Percentiles rank a stretch among this genome's conserved stretches.
phyloP scores from a whole-genome alignment of 2,329 filamentous ascomycete genomes.

The Raffaelea albimanens region DNA sequence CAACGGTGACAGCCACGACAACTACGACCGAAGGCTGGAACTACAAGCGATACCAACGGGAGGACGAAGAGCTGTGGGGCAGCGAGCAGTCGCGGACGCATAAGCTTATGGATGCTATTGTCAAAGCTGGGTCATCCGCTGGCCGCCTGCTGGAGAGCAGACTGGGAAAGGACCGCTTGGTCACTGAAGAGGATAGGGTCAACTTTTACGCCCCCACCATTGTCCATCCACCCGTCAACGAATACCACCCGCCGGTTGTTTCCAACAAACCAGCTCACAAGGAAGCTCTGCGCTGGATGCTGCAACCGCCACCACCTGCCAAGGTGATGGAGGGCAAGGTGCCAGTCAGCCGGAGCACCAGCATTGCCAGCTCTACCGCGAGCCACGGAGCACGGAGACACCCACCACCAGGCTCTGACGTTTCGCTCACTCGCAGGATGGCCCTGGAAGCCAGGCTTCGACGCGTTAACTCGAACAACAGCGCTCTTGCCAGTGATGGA shows the following conservation, averaged over 20 bases:
- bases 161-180: slow-evolving; percentile 34
- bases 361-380: slow-evolving; percentile 42
- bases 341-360: slow-evolving; percentile 54
- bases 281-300: slow-evolving; percentile 78
- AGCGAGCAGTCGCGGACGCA: slow-evolving; percentile 42
- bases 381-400: slow-evolving; percentile 19
- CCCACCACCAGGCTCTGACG: slow-evolving; percentile 5
- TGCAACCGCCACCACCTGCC: slow-evolving; percentile 82
- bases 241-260: slow-evolving; percentile 77
- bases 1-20: slow-evolving; percentile 20
- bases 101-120: slow-evolving; percentile 47
- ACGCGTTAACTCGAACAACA: slow-evolving; percentile 8
- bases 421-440: slow-evolving; percentile 9
- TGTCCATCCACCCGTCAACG: slow-evolving; percentile 68
- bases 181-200: slow-evolving; percentile 39
- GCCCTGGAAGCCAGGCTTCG: slow-evolving; percentile 10
- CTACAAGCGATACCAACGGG: slow-evolving; percentile 68
- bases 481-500: neutral
- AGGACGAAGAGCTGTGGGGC: slow-evolving; percentile 83
- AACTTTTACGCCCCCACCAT: slow-evolving; percentile 47
- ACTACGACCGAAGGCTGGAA: slow-evolving; percentile 57
- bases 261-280: slow-evolving; percentile 61
- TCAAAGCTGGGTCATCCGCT: slow-evolving; percentile 47
- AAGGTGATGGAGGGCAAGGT: slow-evolving; percentile 86
- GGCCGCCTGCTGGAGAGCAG: slow-evolving; percentile 43